Conservation (phyloP, 2,329 filamentous ascomycete genomes). For the Paracamarosporium sp. region DNA sequence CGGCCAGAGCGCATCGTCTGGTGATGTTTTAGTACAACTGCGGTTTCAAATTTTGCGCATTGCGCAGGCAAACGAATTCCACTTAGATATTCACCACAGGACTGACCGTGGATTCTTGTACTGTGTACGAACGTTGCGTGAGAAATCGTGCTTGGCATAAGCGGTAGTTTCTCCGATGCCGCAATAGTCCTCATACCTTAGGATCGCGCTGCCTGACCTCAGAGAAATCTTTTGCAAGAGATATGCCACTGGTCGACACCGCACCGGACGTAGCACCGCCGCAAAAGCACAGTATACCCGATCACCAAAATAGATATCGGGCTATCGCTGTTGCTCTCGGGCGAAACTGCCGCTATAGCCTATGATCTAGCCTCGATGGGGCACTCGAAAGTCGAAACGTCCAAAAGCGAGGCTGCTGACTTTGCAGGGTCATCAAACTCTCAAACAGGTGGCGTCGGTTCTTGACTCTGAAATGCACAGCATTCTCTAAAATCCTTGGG, state of each 20-base stretch:
- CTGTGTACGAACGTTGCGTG: no score
- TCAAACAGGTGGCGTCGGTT: not conserved
- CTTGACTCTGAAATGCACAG: not conserved
- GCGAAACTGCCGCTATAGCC: not conserved
- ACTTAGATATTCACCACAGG: not conserved
- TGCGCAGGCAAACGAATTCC: not conserved
- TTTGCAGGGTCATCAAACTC: constrained; percentile 1
- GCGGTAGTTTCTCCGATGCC: not conserved
- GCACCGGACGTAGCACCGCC: not conserved
- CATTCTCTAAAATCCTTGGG: not conserved
- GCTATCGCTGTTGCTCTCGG: not conserved
- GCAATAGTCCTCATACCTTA: not conserved
- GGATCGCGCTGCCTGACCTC: not conserved
- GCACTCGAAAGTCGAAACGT: not conserved
- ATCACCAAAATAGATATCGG: not conserved
- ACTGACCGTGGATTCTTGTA: not conserved
- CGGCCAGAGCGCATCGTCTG: not conserved
- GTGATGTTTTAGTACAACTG: not conserved
- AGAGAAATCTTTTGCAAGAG: not conserved
- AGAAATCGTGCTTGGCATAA: no score
- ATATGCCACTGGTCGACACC: not conserved
- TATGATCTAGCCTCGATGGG: not conserved
- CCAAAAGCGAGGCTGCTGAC: not conserved
- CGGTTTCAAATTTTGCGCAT: not conserved
- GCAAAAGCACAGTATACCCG: not conserved